Evolutionary conservation across 257 asterid species (phyloP).

Genomic region (Echium plantagineum): DNA sequence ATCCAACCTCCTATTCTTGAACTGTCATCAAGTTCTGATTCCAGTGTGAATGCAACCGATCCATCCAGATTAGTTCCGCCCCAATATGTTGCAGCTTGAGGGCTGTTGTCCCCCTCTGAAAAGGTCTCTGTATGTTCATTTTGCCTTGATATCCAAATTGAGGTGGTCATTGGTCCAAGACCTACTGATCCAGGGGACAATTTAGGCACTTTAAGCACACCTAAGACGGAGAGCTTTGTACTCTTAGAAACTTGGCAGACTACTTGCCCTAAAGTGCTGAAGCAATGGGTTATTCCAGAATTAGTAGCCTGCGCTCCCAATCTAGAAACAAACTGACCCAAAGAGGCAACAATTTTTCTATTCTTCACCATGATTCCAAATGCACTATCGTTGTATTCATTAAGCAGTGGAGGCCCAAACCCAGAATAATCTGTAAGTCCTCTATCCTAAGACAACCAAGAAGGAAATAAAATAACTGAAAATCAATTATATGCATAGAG

Average conservation of each 20-base stretch:
- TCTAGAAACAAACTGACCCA: slow-evolving; percentile 65
- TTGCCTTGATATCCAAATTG: slow-evolving; percentile 31
- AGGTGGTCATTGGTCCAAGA: slow-evolving; percentile 55
- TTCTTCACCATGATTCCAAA: slow-evolving; percentile 47
- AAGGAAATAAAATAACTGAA: background rate
- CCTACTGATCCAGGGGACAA: slow-evolving; percentile 23
- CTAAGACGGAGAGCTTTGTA: slow-evolving; percentile 73
- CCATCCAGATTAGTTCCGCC: slow-evolving; percentile 24
- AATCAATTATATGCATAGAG: background rate
- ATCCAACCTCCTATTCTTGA: slow-evolving; percentile 72
- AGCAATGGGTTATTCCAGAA: slow-evolving; percentile 23
- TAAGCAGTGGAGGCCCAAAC: slow-evolving; percentile 68
- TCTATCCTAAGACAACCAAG: slow-evolving; percentile 35
- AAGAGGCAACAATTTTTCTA: slow-evolving; percentile 41
- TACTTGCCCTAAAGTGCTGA: slow-evolving; percentile 70
- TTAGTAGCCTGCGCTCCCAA: slow-evolving; percentile 19
- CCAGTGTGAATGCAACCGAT: slow-evolving; percentile 54
- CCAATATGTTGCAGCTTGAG: slow-evolving; percentile 7
- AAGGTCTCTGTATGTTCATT: slow-evolving; percentile 23
- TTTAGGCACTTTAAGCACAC: slow-evolving; percentile 39
- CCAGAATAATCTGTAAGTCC: slow-evolving; percentile 58
- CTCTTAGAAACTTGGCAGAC: slow-evolving; percentile 43
- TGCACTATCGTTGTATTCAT: slow-evolving; percentile 52
- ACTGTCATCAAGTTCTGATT: slow-evolving; percentile 46
- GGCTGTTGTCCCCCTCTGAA: slow-evolving; percentile 28